These are phyloP conservation scores for Diaporthe amygdali DNA, from an alignment of 2,329 filamentous ascomycete species.

Conservation along the genomic window DNA sequence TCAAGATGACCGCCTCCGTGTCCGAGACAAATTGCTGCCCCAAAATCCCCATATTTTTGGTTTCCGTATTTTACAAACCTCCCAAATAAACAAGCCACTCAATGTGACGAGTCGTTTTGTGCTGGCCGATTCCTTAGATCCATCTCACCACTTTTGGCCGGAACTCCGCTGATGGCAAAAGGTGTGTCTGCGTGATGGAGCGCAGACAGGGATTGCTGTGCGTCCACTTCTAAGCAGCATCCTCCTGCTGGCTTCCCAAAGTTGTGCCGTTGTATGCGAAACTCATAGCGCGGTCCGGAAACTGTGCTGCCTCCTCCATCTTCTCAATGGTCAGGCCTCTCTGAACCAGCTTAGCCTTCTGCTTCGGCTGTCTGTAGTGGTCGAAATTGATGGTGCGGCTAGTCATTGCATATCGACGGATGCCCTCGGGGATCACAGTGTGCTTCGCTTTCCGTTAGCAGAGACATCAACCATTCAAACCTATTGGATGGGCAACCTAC, in stretches of 20 bases:
- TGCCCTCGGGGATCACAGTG: not conserved
- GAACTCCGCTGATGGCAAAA: not conserved
- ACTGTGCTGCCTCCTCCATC: not conserved
- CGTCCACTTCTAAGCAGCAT: not conserved
- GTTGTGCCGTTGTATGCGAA: slow-evolving; percentile 5
- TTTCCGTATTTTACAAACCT: not conserved
- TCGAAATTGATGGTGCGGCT: slow-evolving; percentile 16
- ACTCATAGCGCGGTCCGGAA: not conserved
- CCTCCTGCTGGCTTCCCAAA: not conserved
- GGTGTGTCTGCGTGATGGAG: not conserved
- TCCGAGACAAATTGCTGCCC: not conserved
- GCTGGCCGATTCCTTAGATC: not conserved
- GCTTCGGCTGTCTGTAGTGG: not conserved
- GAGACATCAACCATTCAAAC: slow-evolving; percentile 26
- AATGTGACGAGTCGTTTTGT: not conserved
- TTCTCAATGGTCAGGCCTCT: not conserved
- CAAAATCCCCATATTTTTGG: not conserved
- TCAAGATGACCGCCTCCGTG: not conserved
- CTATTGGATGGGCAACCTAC: slow-evolving; percentile 35
- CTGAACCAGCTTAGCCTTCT: not conserved
- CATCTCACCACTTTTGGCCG: no score
- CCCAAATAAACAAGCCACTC: not conserved
- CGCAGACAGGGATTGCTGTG: not conserved
- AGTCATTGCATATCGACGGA: slow-evolving; percentile 20
- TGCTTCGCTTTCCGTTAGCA: slow-evolving; percentile 4